phyloP scores from a whole-genome alignment of 2,329 filamentous ascomycete genomes.

The Fusarium sp. region DNA sequence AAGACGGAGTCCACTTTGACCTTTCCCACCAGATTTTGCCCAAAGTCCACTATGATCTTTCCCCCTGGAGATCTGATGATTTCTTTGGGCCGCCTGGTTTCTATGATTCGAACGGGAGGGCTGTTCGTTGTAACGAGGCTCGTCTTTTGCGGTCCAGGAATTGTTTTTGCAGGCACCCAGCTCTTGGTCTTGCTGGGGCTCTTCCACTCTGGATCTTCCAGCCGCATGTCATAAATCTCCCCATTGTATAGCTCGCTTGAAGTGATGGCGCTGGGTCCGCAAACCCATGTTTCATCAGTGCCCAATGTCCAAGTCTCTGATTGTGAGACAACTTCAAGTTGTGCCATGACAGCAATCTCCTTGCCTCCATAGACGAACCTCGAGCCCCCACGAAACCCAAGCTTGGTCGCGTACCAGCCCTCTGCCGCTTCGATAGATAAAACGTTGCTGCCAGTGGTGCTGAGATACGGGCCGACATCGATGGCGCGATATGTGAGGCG shows the following conservation, averaged over 20 bases:
- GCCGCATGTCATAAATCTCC: background rate
- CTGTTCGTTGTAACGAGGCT: background rate
- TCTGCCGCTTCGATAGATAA: conserved; percentile 57
- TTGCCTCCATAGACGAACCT: conserved; percentile 49
- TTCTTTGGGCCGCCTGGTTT: background rate
- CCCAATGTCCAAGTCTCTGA: conserved; percentile 28
- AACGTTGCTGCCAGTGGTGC: conserved; percentile 41
- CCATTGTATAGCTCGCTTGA: conserved; percentile 7
- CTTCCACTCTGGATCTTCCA: background rate
- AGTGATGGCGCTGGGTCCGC: background rate
- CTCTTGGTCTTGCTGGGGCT: background rate
- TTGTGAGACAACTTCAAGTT: conserved; percentile 50
- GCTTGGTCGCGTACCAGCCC: conserved; percentile 58
- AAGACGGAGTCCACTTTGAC: background rate
- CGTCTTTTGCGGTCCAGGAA: background rate
- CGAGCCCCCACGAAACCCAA: conserved; percentile 39
- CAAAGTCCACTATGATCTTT: background rate
- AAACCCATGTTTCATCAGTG: conserved; percentile 52
- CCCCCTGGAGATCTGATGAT: background rate
- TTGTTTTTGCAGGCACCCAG: background rate
- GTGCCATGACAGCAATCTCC: conserved; percentile 49
- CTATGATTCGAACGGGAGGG: background rate
- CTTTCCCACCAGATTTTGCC: background rate
- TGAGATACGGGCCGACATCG: conserved; percentile 57
- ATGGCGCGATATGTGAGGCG: conserved; percentile 61